Base-by-base conservation (phyloP, 495 filamentous ascomycete species). In the Penicillium roqueforti region DNA sequence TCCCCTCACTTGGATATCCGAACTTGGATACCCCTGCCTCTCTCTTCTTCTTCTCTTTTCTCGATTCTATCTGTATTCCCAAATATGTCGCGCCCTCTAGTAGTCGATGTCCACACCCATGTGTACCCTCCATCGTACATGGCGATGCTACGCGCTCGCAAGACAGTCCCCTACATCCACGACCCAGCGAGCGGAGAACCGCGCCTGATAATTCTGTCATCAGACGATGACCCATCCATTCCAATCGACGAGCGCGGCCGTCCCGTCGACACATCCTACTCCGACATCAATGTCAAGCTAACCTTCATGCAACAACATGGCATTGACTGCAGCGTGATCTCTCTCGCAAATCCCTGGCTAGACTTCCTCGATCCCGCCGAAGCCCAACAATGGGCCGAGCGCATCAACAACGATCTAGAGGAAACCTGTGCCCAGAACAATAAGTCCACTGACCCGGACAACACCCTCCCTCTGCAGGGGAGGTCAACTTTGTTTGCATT, bases 71-170 rank as follows among this genome's bases (percentile, higher is more conserved):
- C 16, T 45, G 3, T 11, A 41, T 20, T 26, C 28, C 51, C 47
- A 62, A 50, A 37, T 42, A 70, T 71, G 67, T 47, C 60, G 25
- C 43, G 59, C 37, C 57, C 71, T 28, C 56, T 76, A 8, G 76
- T 91, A 32, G 88, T 96, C 40, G 92, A 97, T 70, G 81, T 97
- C 62, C 92, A 97, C 75, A 96, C 92, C 11, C 92, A 97, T 77
- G 84, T 97, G 74, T 96, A 97, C 68, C 88, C 91, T 0, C 87
- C 87, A 0, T 78, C 82, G 8, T 97, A 92, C 70, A 83, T 96
- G 76, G 68, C 79, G 49, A 83, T 96, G 63, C 84, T 97, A 23
- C 82, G 86, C 62, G 83, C 82, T 22, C 87, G 92, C 52, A 80
- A 74, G 47, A 79, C 75, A 31, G 87, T 95, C 50, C 92, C 92